These are phyloP conservation scores for Chalaropsis ovoidea DNA, from an alignment of 2,329 filamentous ascomycete genomes.

Conservation along the genomic window DNA sequence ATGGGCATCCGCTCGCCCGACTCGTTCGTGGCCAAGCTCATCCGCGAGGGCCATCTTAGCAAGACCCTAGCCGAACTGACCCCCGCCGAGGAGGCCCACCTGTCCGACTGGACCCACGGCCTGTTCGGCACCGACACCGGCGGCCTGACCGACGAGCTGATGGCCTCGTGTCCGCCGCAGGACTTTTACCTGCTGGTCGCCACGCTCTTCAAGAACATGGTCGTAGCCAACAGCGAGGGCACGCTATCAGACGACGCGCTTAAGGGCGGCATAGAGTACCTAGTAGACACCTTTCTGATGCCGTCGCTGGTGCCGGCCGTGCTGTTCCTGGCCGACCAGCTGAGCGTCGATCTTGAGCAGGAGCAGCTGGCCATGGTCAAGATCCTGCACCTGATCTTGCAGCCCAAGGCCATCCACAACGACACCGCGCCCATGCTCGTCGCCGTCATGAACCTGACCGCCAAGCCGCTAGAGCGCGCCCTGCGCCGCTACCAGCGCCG, in stretches of 20 bases:
- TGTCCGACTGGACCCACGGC: slow-evolving; percentile 66
- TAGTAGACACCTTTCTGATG: slow-evolving; percentile 71
- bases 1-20: slow-evolving; percentile 50
- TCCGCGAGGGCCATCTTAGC: slow-evolving; percentile 49
- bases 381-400: slow-evolving; percentile 62
- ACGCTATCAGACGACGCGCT: slow-evolving; percentile 58
- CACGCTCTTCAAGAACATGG: slow-evolving; percentile 64
- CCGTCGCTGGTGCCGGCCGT: slow-evolving; percentile 67
- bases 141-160: slow-evolving; percentile 67
- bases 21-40: slow-evolving; percentile 59
- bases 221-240: slow-evolving; percentile 57
- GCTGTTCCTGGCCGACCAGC: slow-evolving; percentile 58
- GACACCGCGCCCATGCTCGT: slow-evolving; percentile 62
- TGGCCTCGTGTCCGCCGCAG: slow-evolving; percentile 71
- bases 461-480: slow-evolving; percentile 56
- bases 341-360: slow-evolving; percentile 53
- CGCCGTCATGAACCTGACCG: slow-evolving; percentile 61
- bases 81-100: slow-evolving; percentile 53
- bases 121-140: slow-evolving; percentile 65
- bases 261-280: slow-evolving; percentile 64
- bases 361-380: slow-evolving; percentile 60
- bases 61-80: slow-evolving; percentile 51
- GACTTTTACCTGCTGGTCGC: slow-evolving; percentile 73
- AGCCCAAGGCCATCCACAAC: slow-evolving; percentile 57
- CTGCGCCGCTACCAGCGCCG: slow-evolving; percentile 56